Conservation (phyloP, 2,329 filamentous ascomycete genomes). For the Aspergillus spinulosporus region DNA sequence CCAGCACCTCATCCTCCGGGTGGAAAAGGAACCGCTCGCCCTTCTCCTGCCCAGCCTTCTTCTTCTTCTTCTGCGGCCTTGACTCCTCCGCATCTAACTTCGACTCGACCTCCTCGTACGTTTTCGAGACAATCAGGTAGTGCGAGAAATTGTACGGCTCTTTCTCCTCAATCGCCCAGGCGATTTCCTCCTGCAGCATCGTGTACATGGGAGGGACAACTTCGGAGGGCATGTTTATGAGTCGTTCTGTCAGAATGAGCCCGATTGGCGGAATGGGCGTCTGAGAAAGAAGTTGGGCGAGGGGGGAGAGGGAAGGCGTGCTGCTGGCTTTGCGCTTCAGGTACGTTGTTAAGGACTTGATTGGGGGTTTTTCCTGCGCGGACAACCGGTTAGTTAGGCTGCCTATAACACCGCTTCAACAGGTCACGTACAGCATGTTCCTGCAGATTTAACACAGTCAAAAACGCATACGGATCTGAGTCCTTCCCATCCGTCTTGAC, state of each 20-base stretch:
- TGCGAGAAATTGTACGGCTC: slow-evolving; percentile 93
- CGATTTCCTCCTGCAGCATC: slow-evolving; percentile 89
- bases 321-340: slow-evolving; percentile 57
- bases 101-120: slow-evolving; percentile 86
- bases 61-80: slow-evolving; percentile 67
- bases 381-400: background rate
- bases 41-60: slow-evolving; percentile 45
- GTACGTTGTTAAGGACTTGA: slow-evolving; percentile 72
- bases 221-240: slow-evolving; percentile 96
- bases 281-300: slow-evolving; percentile 60
- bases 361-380: slow-evolving; percentile 63
- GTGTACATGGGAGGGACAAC: slow-evolving; percentile 90
- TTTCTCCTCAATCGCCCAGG: slow-evolving; percentile 82
- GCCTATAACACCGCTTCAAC: background rate
- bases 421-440: slow-evolving; percentile 63
- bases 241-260: slow-evolving; percentile 82
- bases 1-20: slow-evolving; percentile 87
- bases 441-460: slow-evolving; percentile 81
- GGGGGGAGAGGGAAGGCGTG: slow-evolving; percentile 56
- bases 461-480: slow-evolving; percentile 86
- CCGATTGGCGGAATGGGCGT: slow-evolving; percentile 66
- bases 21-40: slow-evolving; percentile 84
- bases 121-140: slow-evolving; percentile 88
- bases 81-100: slow-evolving; percentile 68
- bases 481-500: slow-evolving; percentile 97